Percentiles rank a stretch among this genome's conserved stretches.
These are phyloP conservation scores for Globisporangium cystogenes DNA, from an alignment of 352 stramenopile species.

Conservation along the genomic window DNA sequence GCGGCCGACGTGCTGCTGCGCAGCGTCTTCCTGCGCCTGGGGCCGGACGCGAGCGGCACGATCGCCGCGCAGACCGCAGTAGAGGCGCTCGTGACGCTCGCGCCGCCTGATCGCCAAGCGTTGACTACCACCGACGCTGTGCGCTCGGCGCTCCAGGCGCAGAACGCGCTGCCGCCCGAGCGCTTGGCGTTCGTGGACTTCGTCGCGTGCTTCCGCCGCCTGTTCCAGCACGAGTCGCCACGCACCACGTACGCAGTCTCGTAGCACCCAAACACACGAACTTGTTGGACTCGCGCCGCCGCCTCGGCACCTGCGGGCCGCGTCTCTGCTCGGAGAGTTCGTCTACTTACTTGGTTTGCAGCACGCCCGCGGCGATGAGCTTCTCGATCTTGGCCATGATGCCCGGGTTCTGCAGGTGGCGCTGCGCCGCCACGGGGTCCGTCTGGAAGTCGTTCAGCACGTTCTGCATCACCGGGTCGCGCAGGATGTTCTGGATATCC, in stretches of 20 bases:
- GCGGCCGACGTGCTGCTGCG: slow-evolving; percentile 23
- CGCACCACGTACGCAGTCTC: background rate
- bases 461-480: slow-evolving; percentile 97
- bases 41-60: slow-evolving; percentile 9
- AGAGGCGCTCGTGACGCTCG: slow-evolving; percentile 16
- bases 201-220: slow-evolving; percentile 17
- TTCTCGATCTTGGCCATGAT: slow-evolving; percentile 99
- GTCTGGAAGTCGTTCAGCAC: slow-evolving; percentile 97
- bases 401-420: slow-evolving; percentile 92
- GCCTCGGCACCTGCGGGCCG: no score
- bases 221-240: background rate
- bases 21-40: slow-evolving; percentile 25
- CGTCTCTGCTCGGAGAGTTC: no score
- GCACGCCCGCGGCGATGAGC: slow-evolving; percentile 96
- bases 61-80: slow-evolving; percentile 12
- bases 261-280: background rate
- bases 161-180: background rate
- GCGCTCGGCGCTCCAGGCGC: slow-evolving; percentile 8
- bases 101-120: slow-evolving; percentile 9
- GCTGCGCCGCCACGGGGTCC: slow-evolving; percentile 87
- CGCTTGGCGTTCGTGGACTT: slow-evolving; percentile 27
- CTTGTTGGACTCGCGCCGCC: background rate
- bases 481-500: slow-evolving; percentile 97
- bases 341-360: slow-evolving; percentile 93
- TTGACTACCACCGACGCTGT: slow-evolving; percentile 10